phyloP scores from a whole-genome alignment of 106 monocot genomes.

The Dendrobium nobile region DNA sequence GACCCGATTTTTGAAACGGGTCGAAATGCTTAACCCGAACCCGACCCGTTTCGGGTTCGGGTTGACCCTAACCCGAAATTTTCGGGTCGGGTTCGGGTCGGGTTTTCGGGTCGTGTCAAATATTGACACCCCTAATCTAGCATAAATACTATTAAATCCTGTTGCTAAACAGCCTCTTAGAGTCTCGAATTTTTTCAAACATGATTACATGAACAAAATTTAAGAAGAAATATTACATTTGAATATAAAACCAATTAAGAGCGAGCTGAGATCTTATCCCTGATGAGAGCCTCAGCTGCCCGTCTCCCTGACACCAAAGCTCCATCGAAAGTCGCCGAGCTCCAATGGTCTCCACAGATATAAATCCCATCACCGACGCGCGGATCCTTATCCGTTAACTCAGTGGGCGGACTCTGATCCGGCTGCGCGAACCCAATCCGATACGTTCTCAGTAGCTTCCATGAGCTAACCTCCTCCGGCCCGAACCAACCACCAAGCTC shows the following conservation, averaged over 20 bases:
- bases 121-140: too few relatives aligned
- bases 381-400: constrained; percentile 44
- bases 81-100: too few relatives aligned
- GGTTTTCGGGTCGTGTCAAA: too few relatives aligned
- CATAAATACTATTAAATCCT: too few relatives aligned
- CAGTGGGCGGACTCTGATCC: constrained; percentile 82
- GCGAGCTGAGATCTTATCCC: constrained; percentile 8
- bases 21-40: too few relatives aligned
- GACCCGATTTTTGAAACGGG: too few relatives aligned
- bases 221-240: too few relatives aligned
- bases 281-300: constrained; percentile 66
- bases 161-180: too few relatives aligned
- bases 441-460: constrained; percentile 77
- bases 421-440: constrained; percentile 89
- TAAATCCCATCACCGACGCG: constrained; percentile 55
- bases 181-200: too few relatives aligned
- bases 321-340: constrained; percentile 85
- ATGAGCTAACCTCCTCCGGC: constrained; percentile 34
- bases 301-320: constrained; percentile 72
- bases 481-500: constrained; percentile 87
- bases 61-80: too few relatives aligned
- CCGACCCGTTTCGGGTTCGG: too few relatives aligned
- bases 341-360: constrained; percentile 78
- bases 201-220: too few relatives aligned
- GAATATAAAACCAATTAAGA: background rate